Evolutionary conservation across 2,329 filamentous ascomycete species (phyloP).

Genomic region (Apiospora malaysiana): DNA sequence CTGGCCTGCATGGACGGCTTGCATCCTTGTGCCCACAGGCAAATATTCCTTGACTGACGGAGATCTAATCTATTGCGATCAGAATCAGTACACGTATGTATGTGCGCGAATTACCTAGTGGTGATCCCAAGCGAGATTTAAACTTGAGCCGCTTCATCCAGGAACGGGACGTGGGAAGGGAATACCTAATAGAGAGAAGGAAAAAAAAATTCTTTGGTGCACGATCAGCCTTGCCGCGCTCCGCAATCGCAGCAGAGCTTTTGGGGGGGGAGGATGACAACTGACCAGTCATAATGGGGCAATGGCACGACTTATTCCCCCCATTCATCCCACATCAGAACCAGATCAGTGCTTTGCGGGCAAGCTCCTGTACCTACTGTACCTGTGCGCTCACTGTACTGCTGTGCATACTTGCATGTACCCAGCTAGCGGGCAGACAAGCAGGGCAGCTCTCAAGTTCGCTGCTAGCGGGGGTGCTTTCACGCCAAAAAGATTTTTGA

Average conservation of each 20-base stretch:
- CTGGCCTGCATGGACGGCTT: background rate
- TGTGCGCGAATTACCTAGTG: slow-evolving; percentile 10
- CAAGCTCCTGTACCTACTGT: background rate
- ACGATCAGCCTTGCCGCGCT: slow-evolving; percentile 10
- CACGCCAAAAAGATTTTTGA: slow-evolving; percentile 12
- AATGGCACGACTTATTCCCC: background rate
- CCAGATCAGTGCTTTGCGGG: background rate
- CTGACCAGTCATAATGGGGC: slow-evolving; percentile 1
- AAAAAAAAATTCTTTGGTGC: background rate
- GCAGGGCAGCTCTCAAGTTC: background rate
- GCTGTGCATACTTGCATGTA: too few species aligned
- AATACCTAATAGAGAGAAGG: background rate
- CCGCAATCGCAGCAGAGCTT: slow-evolving; percentile 13
- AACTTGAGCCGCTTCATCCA: background rate
- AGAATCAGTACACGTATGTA: background rate
- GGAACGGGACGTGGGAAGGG: background rate
- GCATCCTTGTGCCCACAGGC: background rate
- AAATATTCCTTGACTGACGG: background rate
- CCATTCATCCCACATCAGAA: slow-evolving; percentile 5
- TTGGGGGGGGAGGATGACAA: background rate
- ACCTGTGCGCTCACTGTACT: too few species aligned
- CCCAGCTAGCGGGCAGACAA: too few species aligned
- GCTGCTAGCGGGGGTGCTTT: background rate
- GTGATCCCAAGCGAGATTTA: background rate
- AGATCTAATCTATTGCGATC: background rate